Conservation (phyloP, 306 rosid genomes). For the Corylus avellana region DNA sequence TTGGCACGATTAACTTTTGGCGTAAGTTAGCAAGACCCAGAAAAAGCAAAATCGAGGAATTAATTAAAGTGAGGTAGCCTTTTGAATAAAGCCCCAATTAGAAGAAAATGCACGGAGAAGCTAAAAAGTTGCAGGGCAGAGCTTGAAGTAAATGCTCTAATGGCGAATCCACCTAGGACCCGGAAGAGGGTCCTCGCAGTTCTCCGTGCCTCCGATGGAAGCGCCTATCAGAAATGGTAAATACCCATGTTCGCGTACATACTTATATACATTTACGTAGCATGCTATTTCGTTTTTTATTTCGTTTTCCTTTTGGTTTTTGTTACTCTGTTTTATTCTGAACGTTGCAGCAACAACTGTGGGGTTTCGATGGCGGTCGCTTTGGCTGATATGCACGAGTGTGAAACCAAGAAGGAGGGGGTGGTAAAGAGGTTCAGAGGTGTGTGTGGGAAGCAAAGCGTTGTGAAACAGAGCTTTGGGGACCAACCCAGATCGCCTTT, state of each 20-base stretch:
- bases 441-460: not conserved
- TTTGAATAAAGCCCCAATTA: no score
- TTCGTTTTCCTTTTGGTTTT: not conserved
- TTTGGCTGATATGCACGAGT: conserved; percentile 57
- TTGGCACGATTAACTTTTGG: not conserved
- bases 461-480: conserved; percentile 4
- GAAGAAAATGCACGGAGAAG: not conserved
- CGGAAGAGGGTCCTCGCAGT: conserved; percentile 47
- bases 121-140: conserved; percentile 12
- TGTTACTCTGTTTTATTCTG: not conserved
- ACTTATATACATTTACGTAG: not conserved
- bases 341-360: conserved; percentile 39
- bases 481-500: conserved; percentile 48
- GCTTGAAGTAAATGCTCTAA: conserved; percentile 28
- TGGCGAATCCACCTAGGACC: conserved; percentile 39
- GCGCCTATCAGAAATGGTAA: conserved; percentile 62
- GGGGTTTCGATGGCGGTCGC: conserved; percentile 49
- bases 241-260: not conserved
- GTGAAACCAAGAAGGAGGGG: conserved; percentile 35
- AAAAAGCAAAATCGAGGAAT: no score
- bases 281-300: not conserved
- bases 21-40: not conserved
- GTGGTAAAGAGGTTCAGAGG: conserved; percentile 50
- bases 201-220: conserved; percentile 60
- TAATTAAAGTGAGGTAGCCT: no score